Evolutionary conservation across 2,329 filamentous ascomycete genomes (phyloP).

Genomic region (Pleoardoris graminearum): DNA sequence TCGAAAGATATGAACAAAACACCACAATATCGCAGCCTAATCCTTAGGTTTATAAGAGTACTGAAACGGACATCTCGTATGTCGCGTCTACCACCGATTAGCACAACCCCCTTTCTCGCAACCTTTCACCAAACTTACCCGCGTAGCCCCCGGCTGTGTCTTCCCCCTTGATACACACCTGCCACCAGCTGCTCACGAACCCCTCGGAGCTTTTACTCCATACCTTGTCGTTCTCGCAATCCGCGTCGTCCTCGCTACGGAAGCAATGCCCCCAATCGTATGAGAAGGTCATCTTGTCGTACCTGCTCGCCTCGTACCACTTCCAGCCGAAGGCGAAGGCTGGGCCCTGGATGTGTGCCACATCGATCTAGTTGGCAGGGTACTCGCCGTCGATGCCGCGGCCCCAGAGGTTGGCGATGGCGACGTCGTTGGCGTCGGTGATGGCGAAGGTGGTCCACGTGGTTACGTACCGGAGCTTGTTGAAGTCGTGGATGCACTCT

Average conservation of each 20-base stretch:
- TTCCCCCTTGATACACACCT: not conserved
- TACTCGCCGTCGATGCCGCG: not conserved
- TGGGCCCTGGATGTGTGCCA: not conserved
- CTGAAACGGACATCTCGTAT: no score
- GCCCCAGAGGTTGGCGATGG: not conserved
- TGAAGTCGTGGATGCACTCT: not conserved
- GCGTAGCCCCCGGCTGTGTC: not conserved
- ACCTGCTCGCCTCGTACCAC: not conserved
- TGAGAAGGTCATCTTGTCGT: not conserved
- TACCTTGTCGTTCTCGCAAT: not conserved
- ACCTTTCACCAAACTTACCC: no score
- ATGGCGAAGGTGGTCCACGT: not conserved
- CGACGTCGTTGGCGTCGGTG: not conserved
- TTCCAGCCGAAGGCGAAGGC: not conserved
- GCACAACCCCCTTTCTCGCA: no score
- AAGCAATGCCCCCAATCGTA: not conserved
- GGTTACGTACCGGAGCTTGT: not conserved
- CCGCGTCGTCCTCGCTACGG: not conserved
- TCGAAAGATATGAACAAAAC: no score
- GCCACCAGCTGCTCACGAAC: not conserved
- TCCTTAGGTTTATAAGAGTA: no score
- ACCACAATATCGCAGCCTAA: no score
- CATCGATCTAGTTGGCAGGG: not conserved
- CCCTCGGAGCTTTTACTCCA: not conserved
- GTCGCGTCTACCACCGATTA: no score